Conservation (phyloP, 2,329 filamentous ascomycete species). For the Diplodia scrobiculata region DNA sequence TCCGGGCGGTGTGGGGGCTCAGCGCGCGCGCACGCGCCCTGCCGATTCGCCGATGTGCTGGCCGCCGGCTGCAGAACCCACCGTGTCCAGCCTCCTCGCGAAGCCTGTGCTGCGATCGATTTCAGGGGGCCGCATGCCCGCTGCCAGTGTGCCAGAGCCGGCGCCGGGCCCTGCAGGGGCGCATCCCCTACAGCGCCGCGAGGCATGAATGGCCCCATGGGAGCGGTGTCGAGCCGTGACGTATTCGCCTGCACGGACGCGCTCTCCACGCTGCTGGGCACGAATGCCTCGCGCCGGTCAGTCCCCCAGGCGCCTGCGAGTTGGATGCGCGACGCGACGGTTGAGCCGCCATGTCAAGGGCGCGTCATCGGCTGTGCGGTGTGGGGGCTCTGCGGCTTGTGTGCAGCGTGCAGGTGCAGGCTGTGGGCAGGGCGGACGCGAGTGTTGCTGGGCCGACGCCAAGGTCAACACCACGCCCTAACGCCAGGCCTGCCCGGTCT, state of each 20-base stretch:
- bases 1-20: constrained; percentile 23
- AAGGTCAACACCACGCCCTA: constrained; percentile 22
- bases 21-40: not conserved
- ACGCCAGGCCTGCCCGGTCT: constrained; percentile 6
- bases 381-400: constrained; percentile 15
- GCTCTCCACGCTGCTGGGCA: constrained; percentile 1
- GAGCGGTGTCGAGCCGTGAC: constrained; percentile 24
- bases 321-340: not conserved
- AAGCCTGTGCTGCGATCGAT: constrained; percentile 3
- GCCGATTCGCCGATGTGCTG: constrained; percentile 23
- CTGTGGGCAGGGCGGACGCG: constrained; percentile 20
- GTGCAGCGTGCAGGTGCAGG: constrained; percentile 6
- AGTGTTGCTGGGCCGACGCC: constrained; percentile 30
- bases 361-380: constrained; percentile 13
- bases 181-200: not conserved
- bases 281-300: not conserved
- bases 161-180: constrained; percentile 1
- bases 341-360: not conserved
- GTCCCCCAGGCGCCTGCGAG: too few species aligned
- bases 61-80: not conserved
- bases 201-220: not conserved
- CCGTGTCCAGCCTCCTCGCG: not conserved
- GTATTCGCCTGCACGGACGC: constrained; percentile 23
- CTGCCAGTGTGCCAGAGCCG: not conserved
- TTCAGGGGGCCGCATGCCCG: constrained; percentile 5